A percentile compares a stretch with the other conserved stretches of the same genome.
Evolutionary conservation across 495 filamentous ascomycete species (phyloP).

Genomic region (Saxispiralis lemnorum): DNA sequence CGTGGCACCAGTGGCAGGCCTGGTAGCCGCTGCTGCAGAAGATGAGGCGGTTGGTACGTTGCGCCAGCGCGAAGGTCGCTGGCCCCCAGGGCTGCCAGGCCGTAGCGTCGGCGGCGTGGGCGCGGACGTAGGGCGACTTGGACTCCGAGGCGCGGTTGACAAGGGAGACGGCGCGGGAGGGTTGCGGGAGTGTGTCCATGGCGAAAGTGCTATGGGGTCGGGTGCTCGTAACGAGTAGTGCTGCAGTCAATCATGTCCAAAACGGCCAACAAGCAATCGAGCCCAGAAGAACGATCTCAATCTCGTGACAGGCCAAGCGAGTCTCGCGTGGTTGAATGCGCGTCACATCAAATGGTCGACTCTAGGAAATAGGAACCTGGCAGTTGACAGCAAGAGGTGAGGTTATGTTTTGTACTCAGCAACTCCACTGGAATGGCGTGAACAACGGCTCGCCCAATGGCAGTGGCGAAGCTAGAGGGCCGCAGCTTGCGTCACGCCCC

Average conservation of each 20-base stretch:
- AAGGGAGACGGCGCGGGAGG: slow-evolving; percentile 22
- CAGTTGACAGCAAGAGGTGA: too few relatives aligned
- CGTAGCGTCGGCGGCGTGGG: slow-evolving; percentile 68
- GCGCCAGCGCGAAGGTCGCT: slow-evolving; percentile 58
- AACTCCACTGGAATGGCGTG: too few relatives aligned
- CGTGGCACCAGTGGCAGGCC: slow-evolving; percentile 76
- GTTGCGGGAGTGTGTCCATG: slow-evolving; percentile 1
- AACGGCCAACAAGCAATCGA: not conserved
- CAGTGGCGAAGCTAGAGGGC: too few relatives aligned
- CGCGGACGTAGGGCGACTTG: slow-evolving; percentile 65
- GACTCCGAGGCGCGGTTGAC: slow-evolving; percentile 45
- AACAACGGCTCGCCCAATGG: too few relatives aligned
- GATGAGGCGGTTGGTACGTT: slow-evolving; percentile 62
- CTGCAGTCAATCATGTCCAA: not conserved
- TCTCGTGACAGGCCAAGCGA: too few relatives aligned
- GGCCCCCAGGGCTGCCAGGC: slow-evolving; percentile 84
- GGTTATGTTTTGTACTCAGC: too few relatives aligned
- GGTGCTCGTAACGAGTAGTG: not conserved
- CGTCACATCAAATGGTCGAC: too few relatives aligned
- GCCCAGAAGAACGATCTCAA: too few relatives aligned
- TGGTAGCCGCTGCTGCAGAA: slow-evolving; percentile 94
- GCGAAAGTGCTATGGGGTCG: not conserved
- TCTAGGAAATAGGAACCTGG: too few relatives aligned
- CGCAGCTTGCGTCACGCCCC: too few relatives aligned
- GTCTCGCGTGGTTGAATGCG: too few relatives aligned